Evolutionary conservation across 345 rosid species (phyloP).

Genomic region (Brassica nigra): DNA sequence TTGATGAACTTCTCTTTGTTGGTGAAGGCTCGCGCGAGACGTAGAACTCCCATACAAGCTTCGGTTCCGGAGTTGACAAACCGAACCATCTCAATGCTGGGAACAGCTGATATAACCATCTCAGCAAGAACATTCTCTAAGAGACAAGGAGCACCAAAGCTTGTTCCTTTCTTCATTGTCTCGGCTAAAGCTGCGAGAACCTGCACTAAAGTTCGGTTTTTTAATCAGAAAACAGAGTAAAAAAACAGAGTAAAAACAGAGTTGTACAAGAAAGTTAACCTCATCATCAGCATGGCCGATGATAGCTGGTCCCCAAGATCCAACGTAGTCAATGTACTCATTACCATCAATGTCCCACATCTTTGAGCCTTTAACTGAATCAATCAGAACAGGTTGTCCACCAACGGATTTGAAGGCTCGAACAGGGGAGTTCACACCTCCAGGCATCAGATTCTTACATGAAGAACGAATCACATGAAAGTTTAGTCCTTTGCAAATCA

Average conservation of each 20-base stretch:
- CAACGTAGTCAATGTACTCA: conserved; percentile 91
- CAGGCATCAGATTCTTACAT: conserved; percentile 86
- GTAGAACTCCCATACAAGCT: conserved; percentile 96
- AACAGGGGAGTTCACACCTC: conserved; percentile 95
- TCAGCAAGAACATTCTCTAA: conserved; percentile 84
- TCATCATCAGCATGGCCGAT: conserved; percentile 96
- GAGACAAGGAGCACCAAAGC: conserved; percentile 99
- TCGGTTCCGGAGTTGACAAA: conserved; percentile 92
- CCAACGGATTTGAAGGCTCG: conserved; percentile 98
- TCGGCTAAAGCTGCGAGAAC: conserved; percentile 83
- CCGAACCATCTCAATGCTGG: conserved; percentile 90
- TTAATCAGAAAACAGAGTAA: not conserved
- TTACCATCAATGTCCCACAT: conserved; percentile 99
- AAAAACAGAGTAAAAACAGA: not conserved
- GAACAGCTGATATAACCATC: conserved; percentile 93
- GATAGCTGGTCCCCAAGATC: conserved; percentile 98
- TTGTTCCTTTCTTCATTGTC: conserved; percentile 97
- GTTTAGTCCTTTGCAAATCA: not conserved
- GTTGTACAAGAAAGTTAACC: conserved; percentile 41
- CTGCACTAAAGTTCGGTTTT: conserved; percentile 39
- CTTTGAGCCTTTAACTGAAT: conserved; percentile 87
- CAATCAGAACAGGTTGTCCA: conserved; percentile 85
- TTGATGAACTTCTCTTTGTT: conserved; percentile 69
- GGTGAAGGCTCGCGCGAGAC: conserved; percentile 92
- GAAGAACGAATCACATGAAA: not conserved